Evolutionary conservation across 2,329 filamentous ascomycete genomes (phyloP), one percentile per base, ranked within the genome.

Genomic region (Bipolaris cookei): DNA sequence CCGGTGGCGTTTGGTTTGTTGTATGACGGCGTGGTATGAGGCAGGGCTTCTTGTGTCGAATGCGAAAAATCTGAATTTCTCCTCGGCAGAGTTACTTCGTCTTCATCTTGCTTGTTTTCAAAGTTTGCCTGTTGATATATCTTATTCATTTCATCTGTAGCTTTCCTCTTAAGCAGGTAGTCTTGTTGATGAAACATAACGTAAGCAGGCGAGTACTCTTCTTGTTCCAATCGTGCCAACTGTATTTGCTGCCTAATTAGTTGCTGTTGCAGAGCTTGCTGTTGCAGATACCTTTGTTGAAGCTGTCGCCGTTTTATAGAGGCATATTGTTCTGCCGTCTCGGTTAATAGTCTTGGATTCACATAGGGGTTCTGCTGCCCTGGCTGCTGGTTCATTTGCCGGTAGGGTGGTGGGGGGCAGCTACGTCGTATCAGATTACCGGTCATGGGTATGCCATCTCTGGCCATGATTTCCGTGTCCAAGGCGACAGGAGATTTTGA

Each of bases 381-480:
- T 23, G 20, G 20, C 14, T 44, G 25, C 16, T 13, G n/a, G 25
- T 18, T 18, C 42, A 44, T 44, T 3, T 44, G 42, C n/a, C 30
- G 23, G 28, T 28, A 25, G 25, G 23, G 23, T 10, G n/a, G 41
- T 23, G 16, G 41, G 5, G 18, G 23, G 10, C 4, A 32, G 25
- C 8, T 30, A 8, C 8, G 42, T 2, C 25, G 32, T 37, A 43
- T 10, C 4, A 23, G 35, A 41, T 61, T 63, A 14, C 38, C 56
- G 2, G 51, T 53, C 59, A 58, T 63, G 3, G 62, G 62, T 10
- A 63, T 65, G 14, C 62, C 60, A 6, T 64, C 62, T 25, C 44
- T 44, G 4, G 48, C 48, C 48, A 63, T 56, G n/a, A 32, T 52
- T 6, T 59, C 58, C 3, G 46, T 25, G 42, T 63, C 51, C 1